Evolutionary conservation across 1,284 basidiomycete species (phyloP).

Genomic region (Austroboletus niveus): DNA sequence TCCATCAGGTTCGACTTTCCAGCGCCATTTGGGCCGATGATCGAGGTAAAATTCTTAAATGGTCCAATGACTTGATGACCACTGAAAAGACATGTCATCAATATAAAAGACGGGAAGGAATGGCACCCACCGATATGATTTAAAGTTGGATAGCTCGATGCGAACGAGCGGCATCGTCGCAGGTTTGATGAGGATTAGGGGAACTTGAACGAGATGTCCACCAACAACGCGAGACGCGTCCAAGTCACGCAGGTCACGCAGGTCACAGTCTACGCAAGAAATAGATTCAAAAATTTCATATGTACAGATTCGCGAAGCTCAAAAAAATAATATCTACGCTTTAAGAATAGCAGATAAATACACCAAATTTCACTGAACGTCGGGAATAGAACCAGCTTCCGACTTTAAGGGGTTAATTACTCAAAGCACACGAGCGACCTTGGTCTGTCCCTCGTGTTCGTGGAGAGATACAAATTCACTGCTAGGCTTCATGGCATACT

Average conservation of each 20-base stretch:
- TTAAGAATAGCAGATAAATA: conserved; percentile 1
- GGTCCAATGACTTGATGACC: conserved; percentile 88
- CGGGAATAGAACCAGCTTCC: neutral
- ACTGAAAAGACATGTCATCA: conserved; percentile 37
- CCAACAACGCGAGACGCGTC: conserved; percentile 24
- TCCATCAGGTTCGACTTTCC: conserved; percentile 99
- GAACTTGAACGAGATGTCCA: conserved; percentile 5
- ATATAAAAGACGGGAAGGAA: neutral
- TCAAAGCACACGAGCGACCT: conserved; percentile 19
- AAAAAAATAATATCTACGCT: neutral
- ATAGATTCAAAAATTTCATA: neutral
- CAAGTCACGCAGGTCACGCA: conserved; percentile 28
- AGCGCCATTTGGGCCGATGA: conserved; percentile 98
- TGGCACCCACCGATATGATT: conserved; percentile 71
- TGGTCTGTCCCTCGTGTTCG: conserved; percentile 20
- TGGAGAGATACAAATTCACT: conserved; percentile 29
- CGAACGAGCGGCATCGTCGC: conserved; percentile 66
- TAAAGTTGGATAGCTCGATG: conserved; percentile 91
- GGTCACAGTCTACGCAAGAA: conserved; percentile 20
- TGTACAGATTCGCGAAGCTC: neutral
- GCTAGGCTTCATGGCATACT: conserved; percentile 24
- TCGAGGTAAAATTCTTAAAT: conserved; percentile 90
- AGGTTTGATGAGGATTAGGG: conserved; percentile 21
- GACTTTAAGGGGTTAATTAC: neutral
- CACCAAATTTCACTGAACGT: neutral